Percentiles rank a stretch among this genome's conserved stretches.
Evolutionary conservation across 176 grass and related monocot genomes (phyloP).

Genomic region (Metroxylon sagu): DNA sequence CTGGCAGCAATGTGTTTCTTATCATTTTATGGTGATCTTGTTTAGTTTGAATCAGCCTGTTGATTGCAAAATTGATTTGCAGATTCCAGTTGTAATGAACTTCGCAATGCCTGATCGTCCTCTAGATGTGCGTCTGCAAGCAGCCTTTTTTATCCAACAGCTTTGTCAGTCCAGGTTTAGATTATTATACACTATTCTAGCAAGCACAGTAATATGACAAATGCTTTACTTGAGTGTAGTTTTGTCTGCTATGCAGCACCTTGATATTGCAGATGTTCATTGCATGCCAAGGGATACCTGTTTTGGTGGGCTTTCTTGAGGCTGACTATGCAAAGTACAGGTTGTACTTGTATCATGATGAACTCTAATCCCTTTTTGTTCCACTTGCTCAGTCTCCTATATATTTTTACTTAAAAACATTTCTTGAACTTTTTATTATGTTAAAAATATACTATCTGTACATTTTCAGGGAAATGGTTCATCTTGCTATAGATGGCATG

Average conservation of each 20-base stretch:
- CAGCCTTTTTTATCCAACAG: conserved; percentile 83
- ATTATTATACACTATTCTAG: background rate
- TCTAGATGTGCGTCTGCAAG: conserved; percentile 87
- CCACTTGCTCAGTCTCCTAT: too few species aligned
- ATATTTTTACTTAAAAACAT: too few species aligned
- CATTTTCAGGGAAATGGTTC: conserved; percentile 86
- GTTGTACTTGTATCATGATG: conserved; percentile 14
- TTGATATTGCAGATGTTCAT: conserved; percentile 99
- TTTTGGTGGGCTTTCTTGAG: conserved; percentile 92
- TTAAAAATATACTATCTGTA: background rate
- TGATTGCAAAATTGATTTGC: conserved; percentile 17
- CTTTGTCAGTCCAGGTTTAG: conserved; percentile 91
- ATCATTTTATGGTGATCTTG: background rate
- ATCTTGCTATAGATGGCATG: conserved; percentile 93
- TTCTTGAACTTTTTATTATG: too few species aligned
- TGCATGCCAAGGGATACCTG: conserved; percentile 92
- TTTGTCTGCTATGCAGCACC: conserved; percentile 41
- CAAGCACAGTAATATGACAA: too few species aligned
- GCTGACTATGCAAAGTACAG: conserved; percentile 98
- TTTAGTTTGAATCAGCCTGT: conserved; percentile 12
- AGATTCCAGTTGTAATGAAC: conserved; percentile 92
- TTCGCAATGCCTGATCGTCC: conserved; percentile 65
- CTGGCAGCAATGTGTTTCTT: too few species aligned
- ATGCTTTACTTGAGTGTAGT: conserved; percentile 6
- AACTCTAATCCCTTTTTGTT: too few species aligned